A percentile compares a stretch with the other conserved stretches of the same genome.
Evolutionary conservation across 2,329 filamentous ascomycete genomes (phyloP).

Genomic region (Exophiala mesophila): DNA sequence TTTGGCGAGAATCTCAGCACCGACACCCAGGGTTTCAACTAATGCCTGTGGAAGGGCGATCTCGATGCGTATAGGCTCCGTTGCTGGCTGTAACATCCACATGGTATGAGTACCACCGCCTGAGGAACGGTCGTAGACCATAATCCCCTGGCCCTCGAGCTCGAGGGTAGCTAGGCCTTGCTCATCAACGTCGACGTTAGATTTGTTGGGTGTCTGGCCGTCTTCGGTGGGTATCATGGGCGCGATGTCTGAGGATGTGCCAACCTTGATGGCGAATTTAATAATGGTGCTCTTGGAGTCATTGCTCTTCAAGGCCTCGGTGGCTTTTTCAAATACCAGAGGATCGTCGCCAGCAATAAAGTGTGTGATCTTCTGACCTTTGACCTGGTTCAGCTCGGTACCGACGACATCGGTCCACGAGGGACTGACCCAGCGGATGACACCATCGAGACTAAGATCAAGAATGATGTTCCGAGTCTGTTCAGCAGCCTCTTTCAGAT

Average conservation of each 20-base stretch:
- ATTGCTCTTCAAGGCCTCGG: constrained; percentile 86
- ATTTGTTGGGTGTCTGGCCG: constrained; percentile 27
- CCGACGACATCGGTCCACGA: constrained; percentile 94
- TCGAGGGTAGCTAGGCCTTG: constrained; percentile 51
- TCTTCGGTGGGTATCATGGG: constrained; percentile 32
- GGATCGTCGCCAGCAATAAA: constrained; percentile 71
- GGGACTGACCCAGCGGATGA: constrained; percentile 91
- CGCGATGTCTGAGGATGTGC: constrained; percentile 62
- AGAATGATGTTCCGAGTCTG: constrained; percentile 95
- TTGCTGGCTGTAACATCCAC: constrained; percentile 98
- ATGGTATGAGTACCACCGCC: constrained; percentile 81
- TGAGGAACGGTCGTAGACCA: constrained; percentile 87
- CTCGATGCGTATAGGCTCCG: constrained; percentile 82
- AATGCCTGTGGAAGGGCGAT: constrained; percentile 87
- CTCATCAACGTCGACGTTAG: constrained; percentile 29
- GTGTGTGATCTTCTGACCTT: constrained; percentile 73
- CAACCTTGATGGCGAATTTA: constrained; percentile 69
- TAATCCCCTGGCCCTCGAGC: constrained; percentile 94
- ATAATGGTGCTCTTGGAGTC: constrained; percentile 90
- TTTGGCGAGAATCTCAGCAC: constrained; percentile 88
- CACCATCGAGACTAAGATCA: constrained; percentile 84
- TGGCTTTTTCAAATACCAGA: constrained; percentile 71
- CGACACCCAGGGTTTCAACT: constrained; percentile 88
- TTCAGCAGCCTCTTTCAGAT: constrained; percentile 90
- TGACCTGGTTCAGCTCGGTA: constrained; percentile 65